Percentiles rank a stretch among this genome's conserved stretches.
Evolutionary conservation across 2,329 filamentous ascomycete genomes (phyloP).

Genomic region (Metarhizium robertsii): DNA sequence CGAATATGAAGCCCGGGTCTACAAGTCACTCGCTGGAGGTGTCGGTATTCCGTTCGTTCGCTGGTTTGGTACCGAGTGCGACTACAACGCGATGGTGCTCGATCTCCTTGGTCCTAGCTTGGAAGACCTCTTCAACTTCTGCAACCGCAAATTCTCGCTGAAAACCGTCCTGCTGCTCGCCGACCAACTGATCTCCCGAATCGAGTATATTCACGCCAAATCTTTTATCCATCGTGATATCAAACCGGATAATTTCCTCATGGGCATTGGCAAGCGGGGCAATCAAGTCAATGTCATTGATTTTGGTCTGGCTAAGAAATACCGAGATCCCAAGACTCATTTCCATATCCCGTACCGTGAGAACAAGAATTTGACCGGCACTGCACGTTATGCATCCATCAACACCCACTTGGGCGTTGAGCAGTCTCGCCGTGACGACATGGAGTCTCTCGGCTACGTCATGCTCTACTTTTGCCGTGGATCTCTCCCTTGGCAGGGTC

Average conservation of each 20-base stretch:
- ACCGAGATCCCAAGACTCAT: conserved; percentile 98
- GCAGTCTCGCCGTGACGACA: conserved; percentile 97
- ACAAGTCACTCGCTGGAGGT: conserved; percentile 82
- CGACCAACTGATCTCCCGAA: conserved; percentile 96
- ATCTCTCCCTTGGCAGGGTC: conserved; percentile 95
- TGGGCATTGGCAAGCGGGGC: conserved; percentile 97
- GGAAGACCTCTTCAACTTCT: conserved; percentile 99
- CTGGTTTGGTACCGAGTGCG: conserved; percentile 99
- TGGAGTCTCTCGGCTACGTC: conserved; percentile 98
- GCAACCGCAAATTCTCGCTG: conserved; percentile 98
- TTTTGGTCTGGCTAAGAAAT: conserved; percentile 99
- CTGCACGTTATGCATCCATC: conserved; percentile 95
- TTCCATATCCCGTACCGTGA: conserved; percentile 99
- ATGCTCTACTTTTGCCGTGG: conserved; percentile 99
- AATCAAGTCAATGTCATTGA: conserved; percentile 99
- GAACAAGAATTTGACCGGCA: conserved; percentile 99
- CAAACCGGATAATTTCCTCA: conserved; percentile 99
- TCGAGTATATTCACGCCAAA: conserved; percentile 99
- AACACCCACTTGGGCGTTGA: conserved; percentile 98
- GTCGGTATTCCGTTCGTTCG: conserved; percentile 98
- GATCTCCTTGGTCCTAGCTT: conserved; percentile 91
- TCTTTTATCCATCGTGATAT: conserved; percentile 99
- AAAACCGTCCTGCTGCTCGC: conserved; percentile 96
- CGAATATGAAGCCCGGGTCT: conserved; percentile 96
- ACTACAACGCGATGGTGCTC: conserved; percentile 99